Base-by-base conservation (phyloP, 2,329 filamentous ascomycete genomes). In the Chaetomium sp. region DNA sequence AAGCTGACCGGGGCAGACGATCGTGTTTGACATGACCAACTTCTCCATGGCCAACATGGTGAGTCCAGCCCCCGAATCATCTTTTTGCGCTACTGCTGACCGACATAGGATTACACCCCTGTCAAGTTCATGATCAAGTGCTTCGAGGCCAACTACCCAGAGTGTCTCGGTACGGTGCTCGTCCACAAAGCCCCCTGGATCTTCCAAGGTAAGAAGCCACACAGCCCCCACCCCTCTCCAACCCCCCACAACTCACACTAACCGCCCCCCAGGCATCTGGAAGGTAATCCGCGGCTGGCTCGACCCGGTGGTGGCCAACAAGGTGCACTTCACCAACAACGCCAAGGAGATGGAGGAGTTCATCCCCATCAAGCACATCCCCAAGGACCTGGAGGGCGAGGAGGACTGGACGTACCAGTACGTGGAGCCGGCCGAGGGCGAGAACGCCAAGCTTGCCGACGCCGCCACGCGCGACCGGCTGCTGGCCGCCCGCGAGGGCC, bases 41-140 rank as follows among this genome's bases (percentile, higher is more conserved):
- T 98, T 98, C 76, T 91, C 90, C 21, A 83, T 98, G 80, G 90
- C 93, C 19, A 99, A 99, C 78, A 98, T 99, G 95, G 87, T 89
- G 78, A 74, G 80, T 71, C 19, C 21, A 16, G n/a, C 13, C 25
- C 29, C 42, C 54, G 12, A 19, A 10, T 7, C 9, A 29, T 16
- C 25, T 10, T 23, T 12, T 4, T 8, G 5, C 21, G 7, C 5
- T 45, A 29, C 68, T 61, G 42, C 72, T 74, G 42, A 76, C 64
- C 38, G 12, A 10, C 13, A 10, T 13, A 90, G 87, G 95, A 99
- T 77, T 98, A 98, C 76, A 87, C 91, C 0, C 94, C 95, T 1
- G 92, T 99, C 64, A 99, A 97, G 74, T 99, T 98, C 79, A 97
- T 99, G 90, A 97, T 99, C 78, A 96, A 97, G 78, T 97, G 93